These are phyloP conservation scores for Dactylella cylindrospora DNA, from an alignment of 2,329 filamentous ascomycete species.

Conservation along the genomic window DNA sequence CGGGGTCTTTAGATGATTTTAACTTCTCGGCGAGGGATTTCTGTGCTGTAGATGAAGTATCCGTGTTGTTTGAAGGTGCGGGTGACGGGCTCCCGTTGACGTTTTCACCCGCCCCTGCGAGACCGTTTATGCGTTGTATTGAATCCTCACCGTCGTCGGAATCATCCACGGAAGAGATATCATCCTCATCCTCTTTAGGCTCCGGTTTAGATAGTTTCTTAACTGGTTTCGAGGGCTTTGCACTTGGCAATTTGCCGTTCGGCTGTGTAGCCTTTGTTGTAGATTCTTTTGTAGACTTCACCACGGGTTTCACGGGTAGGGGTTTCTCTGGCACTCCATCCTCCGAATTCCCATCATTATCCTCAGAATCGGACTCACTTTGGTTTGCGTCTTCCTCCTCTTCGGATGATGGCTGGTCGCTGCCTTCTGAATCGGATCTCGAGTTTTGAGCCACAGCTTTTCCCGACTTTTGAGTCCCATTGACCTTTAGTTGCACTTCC, in stretches of 20 bases:
- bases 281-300: not conserved
- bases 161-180: slow-evolving; percentile 8
- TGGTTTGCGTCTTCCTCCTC: slow-evolving; percentile 1
- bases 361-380: not conserved
- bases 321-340: too few relatives aligned
- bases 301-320: too few relatives aligned
- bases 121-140: slow-evolving; percentile 34
- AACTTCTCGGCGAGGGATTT: slow-evolving; percentile 65
- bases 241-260: slow-evolving; percentile 3
- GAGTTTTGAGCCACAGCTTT: slow-evolving; percentile 27
- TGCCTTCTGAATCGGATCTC: slow-evolving; percentile 1
- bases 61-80: slow-evolving; percentile 65
- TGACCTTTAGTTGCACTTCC: slow-evolving; percentile 26
- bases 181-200: slow-evolving; percentile 20
- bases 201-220: too few relatives aligned
- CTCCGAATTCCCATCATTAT: not conserved
- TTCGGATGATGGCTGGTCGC: slow-evolving; percentile 1
- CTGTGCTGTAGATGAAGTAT: slow-evolving; percentile 62
- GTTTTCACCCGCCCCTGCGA: slow-evolving; percentile 17
- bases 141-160: slow-evolving; percentile 18
- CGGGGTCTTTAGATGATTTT: slow-evolving; percentile 54
- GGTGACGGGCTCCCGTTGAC: slow-evolving; percentile 54
- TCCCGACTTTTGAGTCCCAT: slow-evolving; percentile 33
- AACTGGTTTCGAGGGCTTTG: too few relatives aligned
- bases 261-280: slow-evolving; percentile 5